Conservation (phyloP, 208 protist genomes). For the Acanthamoeba divionensis region DNA sequence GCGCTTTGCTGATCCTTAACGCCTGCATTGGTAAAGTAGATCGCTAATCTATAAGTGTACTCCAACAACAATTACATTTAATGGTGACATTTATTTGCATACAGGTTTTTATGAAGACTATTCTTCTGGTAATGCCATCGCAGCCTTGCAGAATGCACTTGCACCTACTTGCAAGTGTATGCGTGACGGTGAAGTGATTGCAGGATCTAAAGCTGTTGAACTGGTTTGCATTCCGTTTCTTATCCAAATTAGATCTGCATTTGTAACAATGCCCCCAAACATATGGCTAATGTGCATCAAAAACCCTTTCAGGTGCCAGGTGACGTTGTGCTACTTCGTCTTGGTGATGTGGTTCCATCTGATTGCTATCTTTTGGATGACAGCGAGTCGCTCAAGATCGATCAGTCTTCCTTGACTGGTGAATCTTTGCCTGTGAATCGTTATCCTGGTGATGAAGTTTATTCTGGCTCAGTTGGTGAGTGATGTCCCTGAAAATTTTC, state of each 20-base stretch:
- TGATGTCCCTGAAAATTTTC: no score
- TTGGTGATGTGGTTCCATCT: slow-evolving; percentile 89
- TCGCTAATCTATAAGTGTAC: no score
- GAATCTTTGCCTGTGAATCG: slow-evolving; percentile 93
- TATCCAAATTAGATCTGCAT: no score
- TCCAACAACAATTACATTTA: slow-evolving; percentile 26
- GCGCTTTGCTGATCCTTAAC: slow-evolving; percentile 58
- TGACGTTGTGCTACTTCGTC: slow-evolving; percentile 88
- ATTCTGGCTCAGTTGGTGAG: slow-evolving; percentile 89
- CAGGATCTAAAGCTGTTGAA: neutral
- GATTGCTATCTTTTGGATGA: slow-evolving; percentile 82
- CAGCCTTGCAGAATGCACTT: slow-evolving; percentile 87
- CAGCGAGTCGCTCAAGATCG: slow-evolving; percentile 83
- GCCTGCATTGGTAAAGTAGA: slow-evolving; percentile 66
- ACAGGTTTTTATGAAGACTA: slow-evolving; percentile 88
- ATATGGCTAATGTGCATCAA: no score
- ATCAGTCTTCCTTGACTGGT: slow-evolving; percentile 92
- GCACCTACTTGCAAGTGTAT: slow-evolving; percentile 82
- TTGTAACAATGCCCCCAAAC: no score
- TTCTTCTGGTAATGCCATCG: slow-evolving; percentile 90
- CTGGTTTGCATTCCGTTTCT: slow-evolving; percentile 46
- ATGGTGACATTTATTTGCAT: no score
- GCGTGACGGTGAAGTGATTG: slow-evolving; percentile 84
- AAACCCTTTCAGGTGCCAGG: slow-evolving; percentile 90
- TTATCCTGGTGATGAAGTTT: slow-evolving; percentile 84